Conservation (phyloP, 139 green algal species). For the Limnomonas spitsbergensis region DNA sequence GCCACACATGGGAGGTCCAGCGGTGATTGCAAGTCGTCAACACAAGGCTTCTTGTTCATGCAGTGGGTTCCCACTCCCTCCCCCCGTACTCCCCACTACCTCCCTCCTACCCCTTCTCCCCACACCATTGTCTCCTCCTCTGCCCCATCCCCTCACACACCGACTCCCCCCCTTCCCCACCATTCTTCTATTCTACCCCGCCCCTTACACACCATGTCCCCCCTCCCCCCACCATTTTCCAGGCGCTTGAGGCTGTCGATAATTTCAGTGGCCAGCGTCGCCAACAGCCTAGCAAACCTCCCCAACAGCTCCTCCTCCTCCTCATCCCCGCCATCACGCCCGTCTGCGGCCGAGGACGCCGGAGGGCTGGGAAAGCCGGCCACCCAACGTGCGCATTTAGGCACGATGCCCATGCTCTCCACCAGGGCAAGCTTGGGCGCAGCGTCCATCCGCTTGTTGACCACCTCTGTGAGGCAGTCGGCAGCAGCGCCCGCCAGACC, state of each 20-base stretch:
- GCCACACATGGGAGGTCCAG: no score
- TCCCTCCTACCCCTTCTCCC: no score
- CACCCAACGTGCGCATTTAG: slow-evolving; percentile 46
- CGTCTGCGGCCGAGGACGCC: neutral
- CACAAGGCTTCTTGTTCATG: no score
- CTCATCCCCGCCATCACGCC: neutral
- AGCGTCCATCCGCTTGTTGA: slow-evolving; percentile 87
- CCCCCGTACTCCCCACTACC: no score
- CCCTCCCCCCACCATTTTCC: slow-evolving; percentile 65
- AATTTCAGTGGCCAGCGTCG: slow-evolving; percentile 71
- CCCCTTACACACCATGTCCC: neutral
- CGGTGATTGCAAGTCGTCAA: no score
- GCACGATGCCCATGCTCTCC: slow-evolving; percentile 61
- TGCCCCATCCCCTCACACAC: no score
- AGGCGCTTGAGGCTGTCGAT: slow-evolving; percentile 80
- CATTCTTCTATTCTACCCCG: no score
- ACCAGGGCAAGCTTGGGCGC: slow-evolving; percentile 76
- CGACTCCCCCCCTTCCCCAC: no score
- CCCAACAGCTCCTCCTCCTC: slow-evolving; percentile 62
- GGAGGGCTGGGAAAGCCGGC: slow-evolving; percentile 38
- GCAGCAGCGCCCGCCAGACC: slow-evolving; percentile 55
- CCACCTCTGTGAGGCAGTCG: slow-evolving; percentile 73
- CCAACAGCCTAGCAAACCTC: slow-evolving; percentile 71
- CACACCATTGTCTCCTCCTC: no score
- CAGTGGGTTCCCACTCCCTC: no score